Evolutionary conservation across 1,139 yeast genomes (phyloP), one percentile per base, ranked within the genome.

Genomic region (Yarrowia galli): DNA sequence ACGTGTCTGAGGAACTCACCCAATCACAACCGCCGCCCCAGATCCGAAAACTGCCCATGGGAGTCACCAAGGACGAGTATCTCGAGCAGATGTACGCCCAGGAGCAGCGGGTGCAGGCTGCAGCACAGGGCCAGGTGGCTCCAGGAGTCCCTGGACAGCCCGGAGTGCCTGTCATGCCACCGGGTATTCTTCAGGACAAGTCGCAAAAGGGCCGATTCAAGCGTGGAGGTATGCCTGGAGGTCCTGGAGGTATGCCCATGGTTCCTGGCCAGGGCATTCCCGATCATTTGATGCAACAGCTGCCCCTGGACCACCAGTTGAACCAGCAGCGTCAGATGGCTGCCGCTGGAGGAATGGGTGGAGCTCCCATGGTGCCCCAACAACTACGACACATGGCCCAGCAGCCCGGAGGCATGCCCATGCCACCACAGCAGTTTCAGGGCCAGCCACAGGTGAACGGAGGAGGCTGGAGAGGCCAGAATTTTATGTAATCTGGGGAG

Each of bases 31-130:
- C 66, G 15, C 56, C 66, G 3, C 56, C 56, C 5, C 56, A 46
- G 54, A 48, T 46, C 8, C 45, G 66, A 46, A 61, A 61, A 36
- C 66, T 46, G 38, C 66, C 66, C 45, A 61, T 61, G 66, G 56
- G 54, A 10, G 66, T 61, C 46, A n/a, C 56, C 43, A 61, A 46
- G 46, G 25, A 46, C 22, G 66, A 61, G 35, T 61, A 61, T 12
- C 66, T 61, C 8, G 56, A 61, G 35, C 54, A 48, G 20, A 61
- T 46, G 66, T 61, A 61, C 25, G 66, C 66, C 6, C 45, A 61
- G 23, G 66, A 61, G 25, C 66, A 46, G 38, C 43, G 66, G n/a
- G 66, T 25, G 18, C 66, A 61, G 54, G 66, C 54, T 8, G 56
- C 46, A 4, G 38, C 64, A 2, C 63, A 56, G 63, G 49, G 63